phyloP scores from a whole-genome alignment of 1,284 basidiomycete genomes.

The Volvariella surrecta region DNA sequence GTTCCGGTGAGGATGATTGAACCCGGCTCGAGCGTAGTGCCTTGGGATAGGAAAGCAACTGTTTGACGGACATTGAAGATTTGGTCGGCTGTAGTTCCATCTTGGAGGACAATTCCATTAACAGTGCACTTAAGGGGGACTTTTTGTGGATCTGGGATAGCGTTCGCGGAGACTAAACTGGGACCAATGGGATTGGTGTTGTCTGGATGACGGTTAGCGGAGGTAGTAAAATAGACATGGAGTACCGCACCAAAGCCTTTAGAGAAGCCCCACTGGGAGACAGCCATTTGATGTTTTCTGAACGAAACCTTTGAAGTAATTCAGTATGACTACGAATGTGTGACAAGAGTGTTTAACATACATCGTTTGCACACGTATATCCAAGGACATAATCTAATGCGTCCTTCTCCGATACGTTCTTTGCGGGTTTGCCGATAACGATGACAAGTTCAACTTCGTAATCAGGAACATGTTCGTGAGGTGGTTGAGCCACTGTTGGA shows the following conservation, averaged over 20 bases:
- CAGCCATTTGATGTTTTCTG: constrained; percentile 67
- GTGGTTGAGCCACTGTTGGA: constrained; percentile 61
- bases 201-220: constrained; percentile 29
- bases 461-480: constrained; percentile 68
- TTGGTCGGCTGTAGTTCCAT: constrained; percentile 69
- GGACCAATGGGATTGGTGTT: constrained; percentile 74
- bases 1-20: constrained; percentile 63
- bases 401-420: constrained; percentile 67
- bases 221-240: neutral
- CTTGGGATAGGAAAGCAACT: constrained; percentile 76
- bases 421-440: constrained; percentile 75
- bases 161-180: constrained; percentile 57
- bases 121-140: constrained; percentile 58
- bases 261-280: constrained; percentile 80
- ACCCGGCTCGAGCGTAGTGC: constrained; percentile 79
- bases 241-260: constrained; percentile 62
- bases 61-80: constrained; percentile 69
- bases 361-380: constrained; percentile 76
- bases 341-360: constrained; percentile 22
- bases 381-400: constrained; percentile 79
- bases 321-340: neutral
- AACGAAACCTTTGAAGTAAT: constrained; percentile 51
- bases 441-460: constrained; percentile 87
- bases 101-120: constrained; percentile 64
- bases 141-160: constrained; percentile 63